phyloP scores from a whole-genome alignment of 1,284 basidiomycete species.

The Phenoliferia sp. region DNA sequence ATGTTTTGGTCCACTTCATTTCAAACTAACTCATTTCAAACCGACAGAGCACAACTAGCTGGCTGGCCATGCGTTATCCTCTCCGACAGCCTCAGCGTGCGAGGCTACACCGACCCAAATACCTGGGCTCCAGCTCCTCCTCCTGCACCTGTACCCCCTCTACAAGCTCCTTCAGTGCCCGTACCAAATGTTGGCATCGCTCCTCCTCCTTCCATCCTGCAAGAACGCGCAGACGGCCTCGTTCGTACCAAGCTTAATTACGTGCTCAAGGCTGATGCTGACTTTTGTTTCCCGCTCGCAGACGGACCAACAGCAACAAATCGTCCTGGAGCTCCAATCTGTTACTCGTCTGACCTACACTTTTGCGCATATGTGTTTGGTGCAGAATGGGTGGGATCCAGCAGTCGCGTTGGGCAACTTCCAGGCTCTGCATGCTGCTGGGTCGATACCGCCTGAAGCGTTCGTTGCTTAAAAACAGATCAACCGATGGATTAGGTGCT shows the following conservation, averaged over 20 bases:
- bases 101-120: slow-evolving; percentile 70
- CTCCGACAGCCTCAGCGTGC: slow-evolving; percentile 79
- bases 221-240: slow-evolving; percentile 25
- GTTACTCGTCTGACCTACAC: slow-evolving; percentile 42
- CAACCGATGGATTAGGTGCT: too few species aligned
- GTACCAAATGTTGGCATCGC: slow-evolving; percentile 1
- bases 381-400: slow-evolving; percentile 43
- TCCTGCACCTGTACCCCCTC: slow-evolving; percentile 11
- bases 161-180: slow-evolving; percentile 4
- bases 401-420: slow-evolving; percentile 40
- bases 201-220: slow-evolving; percentile 1
- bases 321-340: slow-evolving; percentile 40
- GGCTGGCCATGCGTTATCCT: slow-evolving; percentile 89
- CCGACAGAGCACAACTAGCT: slow-evolving; percentile 61
- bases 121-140: slow-evolving; percentile 24
- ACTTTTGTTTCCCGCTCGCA: background rate
- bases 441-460: slow-evolving; percentile 27
- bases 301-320: slow-evolving; percentile 41
- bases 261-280: slow-evolving; percentile 30
- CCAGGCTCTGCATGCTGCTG: slow-evolving; percentile 36
- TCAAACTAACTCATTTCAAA: background rate
- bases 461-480: too few species aligned
- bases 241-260: slow-evolving; percentile 27
- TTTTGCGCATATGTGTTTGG: slow-evolving; percentile 43
- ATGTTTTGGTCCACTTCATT: background rate